Evolutionary conservation across 2,329 filamentous ascomycete species (phyloP).

Genomic region (Cladophialophora exuberans): DNA sequence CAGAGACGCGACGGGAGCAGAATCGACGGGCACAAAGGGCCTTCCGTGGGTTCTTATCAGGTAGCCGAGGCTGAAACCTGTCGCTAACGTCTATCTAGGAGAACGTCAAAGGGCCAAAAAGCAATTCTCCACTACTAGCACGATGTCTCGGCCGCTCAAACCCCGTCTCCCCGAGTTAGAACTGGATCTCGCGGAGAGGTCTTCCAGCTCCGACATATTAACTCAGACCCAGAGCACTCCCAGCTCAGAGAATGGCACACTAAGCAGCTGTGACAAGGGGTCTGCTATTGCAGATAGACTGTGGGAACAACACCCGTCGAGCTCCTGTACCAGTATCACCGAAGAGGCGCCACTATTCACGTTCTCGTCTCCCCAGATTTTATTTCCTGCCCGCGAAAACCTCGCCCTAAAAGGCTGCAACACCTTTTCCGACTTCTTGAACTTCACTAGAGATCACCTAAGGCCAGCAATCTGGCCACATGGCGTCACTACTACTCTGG

Average conservation of each 20-base stretch:
- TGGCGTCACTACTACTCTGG: slow-evolving; percentile 13
- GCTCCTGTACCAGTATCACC: background rate
- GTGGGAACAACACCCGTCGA: background rate
- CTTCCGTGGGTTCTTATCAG: slow-evolving; percentile 7
- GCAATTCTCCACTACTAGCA: background rate
- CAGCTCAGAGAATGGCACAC: background rate
- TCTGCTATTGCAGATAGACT: background rate
- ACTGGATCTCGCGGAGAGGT: background rate
- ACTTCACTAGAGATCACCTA: background rate
- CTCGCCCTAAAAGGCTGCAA: slow-evolving; percentile 5
- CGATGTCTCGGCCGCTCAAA: slow-evolving; percentile 2
- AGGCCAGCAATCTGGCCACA: slow-evolving; percentile 11
- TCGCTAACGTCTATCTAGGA: slow-evolving; percentile 1
- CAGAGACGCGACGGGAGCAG: slow-evolving; percentile 11
- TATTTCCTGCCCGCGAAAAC: slow-evolving; percentile 6
- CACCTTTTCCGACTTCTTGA: slow-evolving; percentile 5
- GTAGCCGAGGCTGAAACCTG: background rate
- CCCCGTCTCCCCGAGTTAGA: background rate
- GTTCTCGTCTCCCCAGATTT: slow-evolving; percentile 12
- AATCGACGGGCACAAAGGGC: slow-evolving; percentile 17
- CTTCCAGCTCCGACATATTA: background rate
- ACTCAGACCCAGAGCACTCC: background rate
- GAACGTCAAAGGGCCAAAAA: slow-evolving; percentile 14
- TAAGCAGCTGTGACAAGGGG: background rate
- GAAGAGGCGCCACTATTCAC: slow-evolving; percentile 1